A percentile compares a stretch with the other conserved stretches of the same genome.
These are phyloP conservation scores for Sporobolus alterniflorus DNA, from an alignment of 202 grass and related monocot genomes.

Conservation along the genomic window DNA sequence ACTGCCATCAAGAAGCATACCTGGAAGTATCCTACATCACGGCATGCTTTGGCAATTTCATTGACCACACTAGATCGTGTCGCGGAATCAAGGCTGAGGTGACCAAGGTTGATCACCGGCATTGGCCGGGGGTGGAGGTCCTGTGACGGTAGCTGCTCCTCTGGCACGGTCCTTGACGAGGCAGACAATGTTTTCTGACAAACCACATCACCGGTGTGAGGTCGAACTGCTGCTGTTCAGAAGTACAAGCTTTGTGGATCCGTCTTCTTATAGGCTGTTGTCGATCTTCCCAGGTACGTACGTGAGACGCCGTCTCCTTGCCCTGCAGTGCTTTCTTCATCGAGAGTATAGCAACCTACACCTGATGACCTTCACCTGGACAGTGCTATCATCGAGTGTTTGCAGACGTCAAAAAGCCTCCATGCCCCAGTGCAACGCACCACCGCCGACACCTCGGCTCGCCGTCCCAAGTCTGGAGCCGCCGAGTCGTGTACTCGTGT, in stretches of 20 bases:
- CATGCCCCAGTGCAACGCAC: too few relatives aligned
- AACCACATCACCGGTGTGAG: neutral
- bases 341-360: neutral
- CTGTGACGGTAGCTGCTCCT: constrained; percentile 6
- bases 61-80: neutral
- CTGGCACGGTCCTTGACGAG: constrained; percentile 13
- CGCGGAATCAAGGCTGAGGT: constrained; percentile 32
- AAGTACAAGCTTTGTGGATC: neutral
- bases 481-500: too few relatives aligned
- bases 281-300: constrained; percentile 19
- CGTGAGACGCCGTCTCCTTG: neutral
- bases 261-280: constrained; percentile 39
- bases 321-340: neutral
- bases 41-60: constrained; percentile 40
- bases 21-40: constrained; percentile 46
- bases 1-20: constrained; percentile 9
- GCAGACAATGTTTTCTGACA: constrained; percentile 37
- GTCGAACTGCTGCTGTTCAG: neutral
- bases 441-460: too few relatives aligned
- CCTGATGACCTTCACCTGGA: constrained; percentile 48
- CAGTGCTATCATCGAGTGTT: neutral
- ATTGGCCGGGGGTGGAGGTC: constrained; percentile 19
- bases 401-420: too few relatives aligned
- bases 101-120: constrained; percentile 50
- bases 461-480: too few relatives aligned